Conservation (phyloP, 1,284 basidiomycete species). For the Sanghuangporus sanghuang region DNA sequence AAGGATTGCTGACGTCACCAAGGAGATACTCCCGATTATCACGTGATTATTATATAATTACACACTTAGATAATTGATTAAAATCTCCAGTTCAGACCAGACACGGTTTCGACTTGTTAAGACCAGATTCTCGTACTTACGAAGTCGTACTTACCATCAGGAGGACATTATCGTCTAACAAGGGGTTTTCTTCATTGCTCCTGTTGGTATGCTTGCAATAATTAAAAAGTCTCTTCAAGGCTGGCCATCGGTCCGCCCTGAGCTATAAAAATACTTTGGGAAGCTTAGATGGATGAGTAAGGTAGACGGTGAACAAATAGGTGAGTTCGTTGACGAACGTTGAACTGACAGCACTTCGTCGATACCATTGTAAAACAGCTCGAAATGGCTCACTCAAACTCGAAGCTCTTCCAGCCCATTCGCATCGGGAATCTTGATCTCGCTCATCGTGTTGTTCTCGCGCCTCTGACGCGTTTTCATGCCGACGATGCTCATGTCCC, state of each 20-base stretch:
- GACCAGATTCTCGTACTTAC: too few species aligned
- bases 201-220: background rate
- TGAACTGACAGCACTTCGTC: background rate
- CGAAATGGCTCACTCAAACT: background rate
- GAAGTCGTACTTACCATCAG: too few species aligned
- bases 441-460: constrained; percentile 27
- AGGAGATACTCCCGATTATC: background rate
- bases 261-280: background rate
- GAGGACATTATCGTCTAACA: too few species aligned
- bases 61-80: too few species aligned
- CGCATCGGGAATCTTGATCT: constrained; percentile 25
- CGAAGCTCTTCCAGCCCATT: constrained; percentile 27
- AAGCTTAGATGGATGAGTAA: background rate
- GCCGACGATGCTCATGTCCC: constrained; percentile 23
- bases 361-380: background rate
- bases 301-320: background rate
- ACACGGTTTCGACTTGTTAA: too few species aligned
- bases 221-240: background rate
- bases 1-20: background rate
- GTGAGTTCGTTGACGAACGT: background rate
- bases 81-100: too few species aligned
- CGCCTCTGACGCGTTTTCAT: constrained; percentile 31
- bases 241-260: too few species aligned
- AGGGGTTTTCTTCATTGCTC: too few species aligned
- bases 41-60: background rate